A percentile compares a stretch with the other conserved stretches of the same genome.
Conservation (phyloP, 2,329 filamentous ascomycete genomes). For the Pestalotiopsis fici region DNA sequence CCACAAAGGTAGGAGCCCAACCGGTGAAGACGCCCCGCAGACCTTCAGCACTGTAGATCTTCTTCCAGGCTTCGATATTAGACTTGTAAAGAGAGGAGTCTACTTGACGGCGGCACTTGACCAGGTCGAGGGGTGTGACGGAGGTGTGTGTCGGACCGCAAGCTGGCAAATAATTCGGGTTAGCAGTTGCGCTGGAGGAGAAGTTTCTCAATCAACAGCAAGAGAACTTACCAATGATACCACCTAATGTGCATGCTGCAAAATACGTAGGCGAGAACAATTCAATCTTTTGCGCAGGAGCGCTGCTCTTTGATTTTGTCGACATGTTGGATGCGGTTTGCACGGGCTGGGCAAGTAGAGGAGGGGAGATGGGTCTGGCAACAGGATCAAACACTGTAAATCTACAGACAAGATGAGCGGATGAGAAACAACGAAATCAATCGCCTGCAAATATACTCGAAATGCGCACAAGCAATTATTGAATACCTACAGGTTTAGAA, state of each 20-base stretch:
- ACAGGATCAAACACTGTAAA: neutral
- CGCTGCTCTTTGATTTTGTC: neutral
- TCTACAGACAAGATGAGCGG: neutral
- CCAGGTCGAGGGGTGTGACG: conserved; percentile 69
- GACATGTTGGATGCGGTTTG: conserved; percentile 4
- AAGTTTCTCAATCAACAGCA: neutral
- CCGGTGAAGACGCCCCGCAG: conserved; percentile 81
- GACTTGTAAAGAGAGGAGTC: conserved; percentile 79
- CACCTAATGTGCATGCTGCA: conserved; percentile 13
- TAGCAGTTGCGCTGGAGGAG: neutral
- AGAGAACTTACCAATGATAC: conserved; percentile 11
- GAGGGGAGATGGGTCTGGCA: neutral
- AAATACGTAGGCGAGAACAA: conserved; percentile 13
- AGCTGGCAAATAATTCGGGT: neutral
- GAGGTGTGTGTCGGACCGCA: conserved; percentile 13
- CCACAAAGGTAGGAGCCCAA: conserved; percentile 80
- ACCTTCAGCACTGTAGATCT: conserved; percentile 73
- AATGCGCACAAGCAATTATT: neutral
- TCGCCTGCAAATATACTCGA: neutral
- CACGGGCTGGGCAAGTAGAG: neutral
- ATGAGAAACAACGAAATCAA: neutral
- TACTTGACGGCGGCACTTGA: conserved; percentile 86
- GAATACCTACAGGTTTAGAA: neutral
- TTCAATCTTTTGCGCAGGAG: conserved; percentile 9
- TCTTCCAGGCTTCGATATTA: conserved; percentile 78